These are phyloP conservation scores for Macroventuria anomochaeta DNA, from an alignment of 2,329 filamentous ascomycete species.

Conservation along the genomic window DNA sequence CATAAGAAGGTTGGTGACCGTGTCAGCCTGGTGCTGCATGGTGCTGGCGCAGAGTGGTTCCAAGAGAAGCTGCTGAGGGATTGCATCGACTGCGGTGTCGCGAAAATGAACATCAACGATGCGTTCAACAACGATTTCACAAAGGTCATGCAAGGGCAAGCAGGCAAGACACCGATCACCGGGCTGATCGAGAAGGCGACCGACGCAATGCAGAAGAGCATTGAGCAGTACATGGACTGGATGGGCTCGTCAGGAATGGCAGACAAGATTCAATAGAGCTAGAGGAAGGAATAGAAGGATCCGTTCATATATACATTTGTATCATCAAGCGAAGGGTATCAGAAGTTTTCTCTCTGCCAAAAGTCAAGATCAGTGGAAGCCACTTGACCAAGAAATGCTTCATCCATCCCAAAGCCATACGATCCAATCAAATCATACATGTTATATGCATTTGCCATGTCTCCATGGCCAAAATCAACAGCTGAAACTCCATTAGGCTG, in stretches of 20 bases:
- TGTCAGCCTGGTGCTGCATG: slow-evolving; percentile 64
- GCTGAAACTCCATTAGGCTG: slow-evolving; percentile 7
- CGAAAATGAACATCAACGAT: slow-evolving; percentile 66
- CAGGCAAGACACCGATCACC: slow-evolving; percentile 60
- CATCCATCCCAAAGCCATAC: slow-evolving; percentile 44
- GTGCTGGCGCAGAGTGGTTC: slow-evolving; percentile 61
- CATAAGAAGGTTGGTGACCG: slow-evolving; percentile 56
- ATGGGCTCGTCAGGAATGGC: slow-evolving; percentile 49
- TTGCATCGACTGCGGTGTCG: slow-evolving; percentile 62
- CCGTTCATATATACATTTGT: slow-evolving; percentile 2
- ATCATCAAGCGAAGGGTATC: slow-evolving; percentile 13
- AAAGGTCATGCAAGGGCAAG: slow-evolving; percentile 56
- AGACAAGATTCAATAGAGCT: slow-evolving; percentile 27
- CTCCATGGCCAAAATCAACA: slow-evolving; percentile 14
- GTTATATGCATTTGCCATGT: slow-evolving; percentile 17
- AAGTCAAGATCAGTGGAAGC: slow-evolving; percentile 39
- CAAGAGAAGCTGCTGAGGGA: slow-evolving; percentile 60
- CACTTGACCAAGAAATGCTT: slow-evolving; percentile 40
- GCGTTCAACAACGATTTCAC: slow-evolving; percentile 62
- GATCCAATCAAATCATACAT: slow-evolving; percentile 39
- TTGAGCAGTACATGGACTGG: slow-evolving; percentile 64
- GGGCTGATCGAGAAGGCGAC: slow-evolving; percentile 62
- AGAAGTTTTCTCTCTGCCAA: slow-evolving; percentile 38
- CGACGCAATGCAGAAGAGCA: slow-evolving; percentile 60
- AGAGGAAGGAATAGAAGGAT: slow-evolving; percentile 9